Percentiles rank a stretch among this genome's conserved stretches.
phyloP scores from a whole-genome alignment of 495 filamentous ascomycete genomes.

The Astrocystis sublimbata region DNA sequence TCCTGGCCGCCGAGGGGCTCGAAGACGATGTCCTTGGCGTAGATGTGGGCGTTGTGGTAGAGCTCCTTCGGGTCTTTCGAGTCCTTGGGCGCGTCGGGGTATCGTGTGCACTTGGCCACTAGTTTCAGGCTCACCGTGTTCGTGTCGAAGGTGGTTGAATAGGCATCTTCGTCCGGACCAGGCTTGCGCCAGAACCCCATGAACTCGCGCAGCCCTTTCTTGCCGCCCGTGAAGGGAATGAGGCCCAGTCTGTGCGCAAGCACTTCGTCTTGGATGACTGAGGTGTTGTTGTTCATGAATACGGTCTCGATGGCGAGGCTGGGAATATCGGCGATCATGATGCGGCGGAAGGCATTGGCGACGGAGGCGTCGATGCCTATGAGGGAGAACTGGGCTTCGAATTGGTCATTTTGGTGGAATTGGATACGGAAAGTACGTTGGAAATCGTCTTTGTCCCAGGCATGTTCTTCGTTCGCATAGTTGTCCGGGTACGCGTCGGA shows the following conservation, averaged over 20 bases:
- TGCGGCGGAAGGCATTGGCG: slow-evolving; percentile 97
- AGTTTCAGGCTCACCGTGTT: slow-evolving; percentile 79
- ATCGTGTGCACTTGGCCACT: slow-evolving; percentile 72
- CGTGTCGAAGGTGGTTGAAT: slow-evolving; percentile 61
- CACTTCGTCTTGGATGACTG: slow-evolving; percentile 96
- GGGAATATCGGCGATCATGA: slow-evolving; percentile 92
- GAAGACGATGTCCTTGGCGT: slow-evolving; percentile 79
- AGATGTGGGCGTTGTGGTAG: slow-evolving; percentile 84
- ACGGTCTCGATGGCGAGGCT: slow-evolving; percentile 90
- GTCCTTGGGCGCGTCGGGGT: slow-evolving; percentile 63
- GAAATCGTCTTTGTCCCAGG: slow-evolving; percentile 81
- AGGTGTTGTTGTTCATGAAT: slow-evolving; percentile 92
- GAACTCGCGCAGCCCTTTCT: slow-evolving; percentile 69
- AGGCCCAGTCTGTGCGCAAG: slow-evolving; percentile 85
- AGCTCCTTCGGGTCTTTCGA: slow-evolving; percentile 80
- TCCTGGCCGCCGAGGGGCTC: slow-evolving; percentile 71
- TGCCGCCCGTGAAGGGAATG: slow-evolving; percentile 79
- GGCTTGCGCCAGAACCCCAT: slow-evolving; percentile 71
- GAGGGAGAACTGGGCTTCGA: slow-evolving; percentile 83
- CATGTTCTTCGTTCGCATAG: slow-evolving; percentile 86
- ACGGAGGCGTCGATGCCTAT: slow-evolving; percentile 89
- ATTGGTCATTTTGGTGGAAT: slow-evolving; percentile 76
- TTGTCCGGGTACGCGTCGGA: slow-evolving; percentile 89
- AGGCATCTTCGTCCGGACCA: slow-evolving; percentile 36
- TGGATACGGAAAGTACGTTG: slow-evolving; percentile 66